Percentiles rank a stretch among this genome's conserved stretches.
Evolutionary conservation across 1,284 basidiomycete species (phyloP).

Genomic region (Cerioporus squamosus): DNA sequence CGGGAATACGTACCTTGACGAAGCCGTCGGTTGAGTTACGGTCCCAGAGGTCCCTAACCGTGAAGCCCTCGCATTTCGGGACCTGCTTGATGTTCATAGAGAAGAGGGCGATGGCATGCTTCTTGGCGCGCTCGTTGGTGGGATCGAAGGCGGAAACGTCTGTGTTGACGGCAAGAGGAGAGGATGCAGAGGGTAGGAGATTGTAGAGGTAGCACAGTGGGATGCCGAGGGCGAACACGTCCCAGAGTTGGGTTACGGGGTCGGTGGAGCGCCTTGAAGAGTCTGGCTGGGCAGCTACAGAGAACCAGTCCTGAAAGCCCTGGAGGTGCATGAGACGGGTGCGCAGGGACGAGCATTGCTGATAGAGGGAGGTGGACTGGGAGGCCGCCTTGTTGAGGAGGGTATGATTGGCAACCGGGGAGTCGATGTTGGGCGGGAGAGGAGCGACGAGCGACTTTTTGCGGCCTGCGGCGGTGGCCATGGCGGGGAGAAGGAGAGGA

Average conservation of each 20-base stretch:
- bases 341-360: constrained; percentile 81
- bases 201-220: constrained; percentile 97
- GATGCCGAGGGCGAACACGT: constrained; percentile 90
- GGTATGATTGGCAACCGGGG: constrained; percentile 75
- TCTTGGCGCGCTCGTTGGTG: constrained; percentile 78
- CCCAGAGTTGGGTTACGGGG: constrained; percentile 93
- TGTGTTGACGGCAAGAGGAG: constrained; percentile 73
- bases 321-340: constrained; percentile 76
- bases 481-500: constrained; percentile 31
- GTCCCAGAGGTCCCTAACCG: constrained; percentile 89
- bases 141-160: constrained; percentile 66
- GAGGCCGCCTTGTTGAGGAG: constrained; percentile 87
- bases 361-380: constrained; percentile 83
- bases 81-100: constrained; percentile 75
- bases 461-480: constrained; percentile 74
- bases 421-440: constrained; percentile 69
- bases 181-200: constrained; percentile 72
- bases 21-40: constrained; percentile 92
- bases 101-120: constrained; percentile 79
- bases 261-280: constrained; percentile 75
- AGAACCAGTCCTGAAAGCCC: constrained; percentile 72
- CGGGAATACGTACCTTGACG: constrained; percentile 76
- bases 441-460: constrained; percentile 82
- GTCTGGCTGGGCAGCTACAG: constrained; percentile 56
- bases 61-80: constrained; percentile 73